Evolutionary conservation across 2,329 filamentous ascomycete genomes (phyloP), one percentile per base, ranked within the genome.

Genomic region (Cryoendolithus antarcticus): DNA sequence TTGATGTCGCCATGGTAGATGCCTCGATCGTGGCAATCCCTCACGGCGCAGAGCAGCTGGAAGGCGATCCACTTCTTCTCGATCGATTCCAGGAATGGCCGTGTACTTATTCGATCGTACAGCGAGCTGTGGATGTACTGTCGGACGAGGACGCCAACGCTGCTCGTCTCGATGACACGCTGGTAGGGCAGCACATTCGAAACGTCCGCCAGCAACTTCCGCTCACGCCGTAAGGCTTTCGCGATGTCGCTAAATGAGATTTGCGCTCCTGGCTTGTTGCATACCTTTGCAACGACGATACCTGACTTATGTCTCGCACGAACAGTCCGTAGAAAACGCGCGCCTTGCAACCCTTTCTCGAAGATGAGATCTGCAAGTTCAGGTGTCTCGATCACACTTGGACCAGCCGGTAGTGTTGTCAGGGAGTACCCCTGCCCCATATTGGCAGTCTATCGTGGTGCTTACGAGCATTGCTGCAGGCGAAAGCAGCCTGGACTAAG

Each of bases 51-150:
- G 8, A 98, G 72, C 2, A 98, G 73, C 64, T 98, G 91, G 53
- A 94, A 98, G 0, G 89, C 84, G 37, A 98, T 74, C 91, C 91
- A 98, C 66, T 93, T 95, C 71, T 95, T 96, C 62, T 98, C 91
- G 48, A 98, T 91, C 48, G 93, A 85, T 62, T 98, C 93, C 7
- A 96, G 69, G 52, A 98, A 98, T 0, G 91, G 93, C 6, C 93
- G 78, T 6, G 91, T 98, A 62, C 91, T 93, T 62, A 98, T 77
- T 39, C 91, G 83, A 64, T 98, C 91, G 64, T 98, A 98, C 4
- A 98, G 73, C 15, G 91, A 96, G 67, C 83, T 95, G 63, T 96
- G 91, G 44, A 96, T 78, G 58, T 84, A 96, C 62, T 96, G 93
- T 38, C 91, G 82, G 41, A 95, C 85, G 12, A 98, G 74, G 57